These are phyloP conservation scores for Claviceps africana DNA, from an alignment of 2,329 filamentous ascomycete species.

Conservation along the genomic window DNA sequence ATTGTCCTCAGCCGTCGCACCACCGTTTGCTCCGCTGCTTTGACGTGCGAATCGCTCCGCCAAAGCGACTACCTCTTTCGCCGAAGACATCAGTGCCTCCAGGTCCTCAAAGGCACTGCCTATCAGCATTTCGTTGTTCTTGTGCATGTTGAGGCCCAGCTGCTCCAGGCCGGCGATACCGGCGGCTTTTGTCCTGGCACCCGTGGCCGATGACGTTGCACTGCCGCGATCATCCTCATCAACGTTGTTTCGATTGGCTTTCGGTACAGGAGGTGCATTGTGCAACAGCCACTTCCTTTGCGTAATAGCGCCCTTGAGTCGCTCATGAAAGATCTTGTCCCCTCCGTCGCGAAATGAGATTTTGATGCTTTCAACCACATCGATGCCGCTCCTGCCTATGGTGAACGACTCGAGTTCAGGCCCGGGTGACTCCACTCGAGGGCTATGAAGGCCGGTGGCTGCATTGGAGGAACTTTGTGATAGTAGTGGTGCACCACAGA, in stretches of 20 bases:
- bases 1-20: conserved; percentile 54
- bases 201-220: conserved; percentile 12
- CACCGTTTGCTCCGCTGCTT: conserved; percentile 41
- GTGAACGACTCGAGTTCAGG: conserved; percentile 38
- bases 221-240: conserved; percentile 22
- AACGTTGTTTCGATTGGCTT: conserved; percentile 29
- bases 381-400: conserved; percentile 24
- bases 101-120: conserved; percentile 91
- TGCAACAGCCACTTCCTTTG: conserved; percentile 94
- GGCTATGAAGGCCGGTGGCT: conserved; percentile 22
- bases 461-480: conserved; percentile 30
- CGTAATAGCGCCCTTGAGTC: conserved; percentile 73
- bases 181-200: conserved; percentile 44
- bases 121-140: conserved; percentile 87
- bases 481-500: conserved; percentile 68
- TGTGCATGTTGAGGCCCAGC: conserved; percentile 67
- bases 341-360: conserved; percentile 83
- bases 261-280: conserved; percentile 76
- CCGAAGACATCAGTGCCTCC: conserved; percentile 92
- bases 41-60: conserved; percentile 76
- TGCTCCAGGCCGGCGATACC: conserved; percentile 90
- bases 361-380: conserved; percentile 66
- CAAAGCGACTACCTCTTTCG: conserved; percentile 87
- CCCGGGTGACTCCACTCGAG: conserved; percentile 62
- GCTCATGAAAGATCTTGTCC: conserved; percentile 78